These are phyloP conservation scores for Croton setiger DNA, from an alignment of 441 rosid species.

Conservation along the genomic window DNA sequence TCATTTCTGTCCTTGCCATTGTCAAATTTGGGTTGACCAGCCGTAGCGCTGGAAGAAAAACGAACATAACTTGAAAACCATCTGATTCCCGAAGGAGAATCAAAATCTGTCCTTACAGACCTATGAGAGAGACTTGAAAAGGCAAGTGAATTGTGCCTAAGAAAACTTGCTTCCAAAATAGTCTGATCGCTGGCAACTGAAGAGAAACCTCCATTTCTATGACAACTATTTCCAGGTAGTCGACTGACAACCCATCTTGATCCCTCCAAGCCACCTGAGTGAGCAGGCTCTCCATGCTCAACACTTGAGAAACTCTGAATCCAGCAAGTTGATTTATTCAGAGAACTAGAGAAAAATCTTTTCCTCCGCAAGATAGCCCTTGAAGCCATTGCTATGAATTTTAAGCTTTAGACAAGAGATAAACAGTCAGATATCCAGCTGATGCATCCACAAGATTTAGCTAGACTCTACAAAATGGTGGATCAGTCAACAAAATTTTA, in stretches of 20 bases:
- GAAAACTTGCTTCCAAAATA: conserved; percentile 11
- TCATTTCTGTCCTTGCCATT: conserved; percentile 39
- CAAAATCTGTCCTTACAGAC: conserved; percentile 32
- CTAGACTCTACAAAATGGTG: conserved; percentile 26
- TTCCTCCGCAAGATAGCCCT: conserved; percentile 56
- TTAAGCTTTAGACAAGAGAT: conserved; percentile 25
- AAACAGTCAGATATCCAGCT: conserved; percentile 19
- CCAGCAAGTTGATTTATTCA: conserved; percentile 34
- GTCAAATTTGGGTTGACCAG: conserved; percentile 44
- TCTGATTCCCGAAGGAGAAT: conserved; percentile 36
- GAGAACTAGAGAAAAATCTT: conserved; percentile 32
- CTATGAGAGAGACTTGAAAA: conserved; percentile 32
- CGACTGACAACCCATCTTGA: conserved; percentile 21
- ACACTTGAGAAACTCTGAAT: conserved; percentile 39
- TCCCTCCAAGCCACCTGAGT: conserved; percentile 21
- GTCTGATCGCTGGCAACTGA: conserved; percentile 27
- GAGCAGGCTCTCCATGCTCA: conserved; percentile 29
- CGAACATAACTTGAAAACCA: conserved; percentile 33
- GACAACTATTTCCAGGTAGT: conserved; percentile 24
- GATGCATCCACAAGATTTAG: conserved; percentile 27
- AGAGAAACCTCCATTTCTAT: conserved; percentile 25
- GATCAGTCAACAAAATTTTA: not conserved
- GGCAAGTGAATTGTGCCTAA: conserved; percentile 24
- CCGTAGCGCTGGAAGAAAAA: conserved; percentile 54
- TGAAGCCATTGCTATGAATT: conserved; percentile 51